Conservation (phyloP, 495 filamentous ascomycete genomes). For the Choiromyces venosus region DNA sequence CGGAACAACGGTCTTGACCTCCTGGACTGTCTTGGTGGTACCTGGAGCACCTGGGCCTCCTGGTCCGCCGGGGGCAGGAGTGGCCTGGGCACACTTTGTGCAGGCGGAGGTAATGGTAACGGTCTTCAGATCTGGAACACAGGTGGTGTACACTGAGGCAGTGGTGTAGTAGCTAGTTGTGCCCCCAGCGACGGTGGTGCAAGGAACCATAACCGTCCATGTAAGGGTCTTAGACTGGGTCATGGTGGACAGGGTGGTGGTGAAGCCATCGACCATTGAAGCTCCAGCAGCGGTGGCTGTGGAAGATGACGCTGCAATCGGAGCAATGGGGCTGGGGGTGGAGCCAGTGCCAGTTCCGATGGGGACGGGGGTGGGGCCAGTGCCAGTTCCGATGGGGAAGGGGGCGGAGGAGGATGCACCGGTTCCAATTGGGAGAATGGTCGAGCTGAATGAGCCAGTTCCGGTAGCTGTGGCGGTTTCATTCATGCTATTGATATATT, state of each 20-base stretch:
- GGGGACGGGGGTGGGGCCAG: not conserved
- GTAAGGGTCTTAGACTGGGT: slow-evolving; percentile 23
- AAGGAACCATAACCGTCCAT: slow-evolving; percentile 25
- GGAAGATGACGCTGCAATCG: not conserved
- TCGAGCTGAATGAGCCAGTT: not conserved
- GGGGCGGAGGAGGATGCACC: not conserved
- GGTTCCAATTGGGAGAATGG: not conserved
- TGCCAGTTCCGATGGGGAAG: not conserved
- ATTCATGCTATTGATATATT: slow-evolving; percentile 10
- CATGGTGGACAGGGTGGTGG: not conserved
- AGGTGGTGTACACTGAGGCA: slow-evolving; percentile 23
- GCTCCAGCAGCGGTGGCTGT: not conserved
- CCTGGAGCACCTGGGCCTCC: not conserved
- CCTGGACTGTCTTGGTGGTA: not conserved
- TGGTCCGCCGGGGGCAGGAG: slow-evolving; percentile 2
- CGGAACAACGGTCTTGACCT: not conserved
- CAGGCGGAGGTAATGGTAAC: slow-evolving; percentile 15
- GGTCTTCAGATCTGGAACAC: slow-evolving; percentile 11
- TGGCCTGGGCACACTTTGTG: slow-evolving; percentile 2
- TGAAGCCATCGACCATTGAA: slow-evolving; percentile 2
- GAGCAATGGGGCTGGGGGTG: not conserved
- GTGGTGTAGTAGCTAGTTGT: slow-evolving; percentile 25
- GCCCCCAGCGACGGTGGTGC: slow-evolving; percentile 12
- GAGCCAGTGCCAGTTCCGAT: not conserved
- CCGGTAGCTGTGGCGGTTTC: not conserved